Conservation (phyloP, 257 asterid species). For the Penstemon davidsonii region DNA sequence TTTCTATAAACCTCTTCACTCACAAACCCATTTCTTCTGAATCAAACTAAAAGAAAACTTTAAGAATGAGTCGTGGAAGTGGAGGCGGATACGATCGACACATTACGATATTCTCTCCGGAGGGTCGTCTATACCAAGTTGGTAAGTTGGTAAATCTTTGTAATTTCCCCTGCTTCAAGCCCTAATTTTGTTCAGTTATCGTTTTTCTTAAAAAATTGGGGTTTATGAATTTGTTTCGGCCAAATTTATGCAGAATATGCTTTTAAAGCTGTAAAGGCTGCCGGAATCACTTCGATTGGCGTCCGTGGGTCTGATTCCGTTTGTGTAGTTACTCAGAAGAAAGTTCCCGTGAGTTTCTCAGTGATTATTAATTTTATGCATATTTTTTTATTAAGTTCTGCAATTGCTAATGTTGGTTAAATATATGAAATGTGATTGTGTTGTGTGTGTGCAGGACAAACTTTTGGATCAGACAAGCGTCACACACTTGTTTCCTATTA, state of each 20-base stretch:
- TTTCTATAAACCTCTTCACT: slow-evolving; percentile 19
- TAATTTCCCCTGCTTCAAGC: neutral
- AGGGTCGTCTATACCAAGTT: slow-evolving; percentile 97
- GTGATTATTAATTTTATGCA: neutral
- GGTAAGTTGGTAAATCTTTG: slow-evolving; percentile 46
- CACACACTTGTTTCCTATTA: slow-evolving; percentile 79
- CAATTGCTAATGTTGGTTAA: slow-evolving; percentile 4
- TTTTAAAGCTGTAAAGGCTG: slow-evolving; percentile 88
- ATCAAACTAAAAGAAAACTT: slow-evolving; percentile 19
- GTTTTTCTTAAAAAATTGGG: slow-evolving; percentile 22
- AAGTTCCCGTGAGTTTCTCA: slow-evolving; percentile 75
- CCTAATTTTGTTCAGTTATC: slow-evolving; percentile 9
- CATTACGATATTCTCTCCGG: slow-evolving; percentile 99
- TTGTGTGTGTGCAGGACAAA: slow-evolving; percentile 76
- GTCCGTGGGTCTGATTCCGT: slow-evolving; percentile 95
- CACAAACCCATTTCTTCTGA: neutral
- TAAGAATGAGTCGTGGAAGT: slow-evolving; percentile 91
- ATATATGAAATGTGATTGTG: slow-evolving; percentile 12
- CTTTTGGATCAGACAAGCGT: slow-evolving; percentile 95
- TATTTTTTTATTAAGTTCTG: neutral
- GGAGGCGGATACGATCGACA: slow-evolving; percentile 99
- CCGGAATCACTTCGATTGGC: slow-evolving; percentile 92
- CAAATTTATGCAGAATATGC: slow-evolving; percentile 52
- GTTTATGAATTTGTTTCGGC: slow-evolving; percentile 24
- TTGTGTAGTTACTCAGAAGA: slow-evolving; percentile 99